phyloP scores from a whole-genome alignment of 2,329 filamentous ascomycete species.

The Verticillium klebahnii region DNA sequence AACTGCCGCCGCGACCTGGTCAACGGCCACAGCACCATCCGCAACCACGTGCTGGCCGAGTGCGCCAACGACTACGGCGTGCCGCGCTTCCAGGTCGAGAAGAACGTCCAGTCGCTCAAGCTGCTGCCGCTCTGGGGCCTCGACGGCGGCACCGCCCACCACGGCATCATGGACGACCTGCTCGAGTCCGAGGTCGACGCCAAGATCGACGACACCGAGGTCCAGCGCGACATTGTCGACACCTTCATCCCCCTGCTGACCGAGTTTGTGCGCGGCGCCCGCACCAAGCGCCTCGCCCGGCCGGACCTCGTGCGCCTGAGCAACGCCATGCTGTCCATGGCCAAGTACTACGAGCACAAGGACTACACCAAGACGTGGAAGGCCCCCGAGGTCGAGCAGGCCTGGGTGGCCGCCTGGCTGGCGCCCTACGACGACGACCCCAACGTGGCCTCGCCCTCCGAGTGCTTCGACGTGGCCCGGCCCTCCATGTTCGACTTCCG shows the following conservation, averaged over 20 bases:
- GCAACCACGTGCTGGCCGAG: conserved; percentile 51
- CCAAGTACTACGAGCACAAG: conserved; percentile 45
- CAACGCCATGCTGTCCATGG: conserved; percentile 43
- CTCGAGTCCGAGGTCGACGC: conserved; percentile 46
- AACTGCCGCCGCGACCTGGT: conserved; percentile 51
- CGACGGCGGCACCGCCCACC: conserved; percentile 45
- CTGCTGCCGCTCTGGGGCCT: conserved; percentile 50
- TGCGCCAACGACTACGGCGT: conserved; percentile 51
- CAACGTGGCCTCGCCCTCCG: conserved; percentile 24
- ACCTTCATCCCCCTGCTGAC: conserved; percentile 50
- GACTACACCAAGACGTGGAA: conserved; percentile 46
- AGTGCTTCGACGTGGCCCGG: conserved; percentile 27
- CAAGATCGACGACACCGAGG: conserved; percentile 33
- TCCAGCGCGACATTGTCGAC: conserved; percentile 40
- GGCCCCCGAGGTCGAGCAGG: conserved; percentile 38
- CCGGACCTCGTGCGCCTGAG: conserved; percentile 39
- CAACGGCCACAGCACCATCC: conserved; percentile 46
- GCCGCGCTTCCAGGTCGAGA: conserved; percentile 50
- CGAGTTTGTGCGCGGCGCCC: conserved; percentile 43
- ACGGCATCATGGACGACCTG: conserved; percentile 49
- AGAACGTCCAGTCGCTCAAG: conserved; percentile 49
- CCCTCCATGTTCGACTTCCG: conserved; percentile 29
- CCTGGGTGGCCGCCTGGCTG: conserved; percentile 46
- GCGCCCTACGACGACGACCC: conserved; percentile 34
- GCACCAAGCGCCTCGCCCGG: conserved; percentile 36